Evolutionary conservation across 176 grass and related monocot genomes (phyloP).

Genomic region (Chrysopogon serrulatus): DNA sequence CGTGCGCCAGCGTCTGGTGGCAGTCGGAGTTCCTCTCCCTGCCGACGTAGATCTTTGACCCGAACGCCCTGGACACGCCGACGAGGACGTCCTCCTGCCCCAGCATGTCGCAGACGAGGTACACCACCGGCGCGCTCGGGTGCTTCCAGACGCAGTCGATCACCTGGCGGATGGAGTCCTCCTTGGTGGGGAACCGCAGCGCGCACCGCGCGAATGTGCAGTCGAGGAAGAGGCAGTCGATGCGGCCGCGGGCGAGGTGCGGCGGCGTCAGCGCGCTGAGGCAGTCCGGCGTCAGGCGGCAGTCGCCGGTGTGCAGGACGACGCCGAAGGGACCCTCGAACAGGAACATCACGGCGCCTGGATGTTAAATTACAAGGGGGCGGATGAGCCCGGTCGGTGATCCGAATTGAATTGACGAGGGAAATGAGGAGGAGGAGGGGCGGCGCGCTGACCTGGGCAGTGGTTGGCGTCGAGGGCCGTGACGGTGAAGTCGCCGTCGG

Average conservation of each 20-base stretch:
- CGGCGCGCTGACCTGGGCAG: slow-evolving; percentile 38
- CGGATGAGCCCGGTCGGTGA: not conserved
- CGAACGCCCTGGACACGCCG: slow-evolving; percentile 50
- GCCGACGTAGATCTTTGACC: slow-evolving; percentile 55
- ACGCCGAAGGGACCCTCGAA: slow-evolving; percentile 70
- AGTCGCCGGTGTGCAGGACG: slow-evolving; percentile 67
- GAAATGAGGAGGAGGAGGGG: not conserved
- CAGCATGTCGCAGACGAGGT: slow-evolving; percentile 75
- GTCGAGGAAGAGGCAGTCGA: slow-evolving; percentile 72
- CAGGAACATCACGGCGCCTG: slow-evolving; percentile 74
- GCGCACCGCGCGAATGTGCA: slow-evolving; percentile 66
- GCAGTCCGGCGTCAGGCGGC: slow-evolving; percentile 53
- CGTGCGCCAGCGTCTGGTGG: slow-evolving; percentile 34
- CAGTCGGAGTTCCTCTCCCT: slow-evolving; percentile 35
- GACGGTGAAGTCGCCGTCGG: slow-evolving; percentile 61
- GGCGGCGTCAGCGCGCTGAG: slow-evolving; percentile 33
- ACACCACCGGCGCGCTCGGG: slow-evolving; percentile 37
- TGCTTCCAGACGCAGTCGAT: slow-evolving; percentile 75
- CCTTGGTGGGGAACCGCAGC: slow-evolving; percentile 52
- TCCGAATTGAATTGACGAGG: not conserved
- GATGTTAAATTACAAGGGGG: not conserved
- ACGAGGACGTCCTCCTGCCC: slow-evolving; percentile 70
- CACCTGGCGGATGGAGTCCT: slow-evolving; percentile 66
- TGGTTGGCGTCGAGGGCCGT: slow-evolving; percentile 68
- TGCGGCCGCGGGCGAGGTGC: slow-evolving; percentile 22